phyloP scores from a whole-genome alignment of 129 eudicot species.

The Oenanthe sinensis region DNA sequence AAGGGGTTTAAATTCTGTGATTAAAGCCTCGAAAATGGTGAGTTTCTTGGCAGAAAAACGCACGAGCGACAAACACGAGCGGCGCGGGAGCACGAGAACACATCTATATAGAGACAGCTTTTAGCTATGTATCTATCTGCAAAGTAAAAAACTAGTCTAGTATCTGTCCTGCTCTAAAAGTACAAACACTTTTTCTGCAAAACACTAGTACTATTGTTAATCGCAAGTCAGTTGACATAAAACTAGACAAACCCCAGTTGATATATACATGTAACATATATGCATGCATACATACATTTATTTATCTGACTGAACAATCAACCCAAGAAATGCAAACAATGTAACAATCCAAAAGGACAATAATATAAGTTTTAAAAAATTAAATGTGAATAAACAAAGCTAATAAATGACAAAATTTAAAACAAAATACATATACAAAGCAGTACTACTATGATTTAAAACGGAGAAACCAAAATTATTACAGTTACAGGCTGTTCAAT shows the following conservation, averaged over 20 bases:
- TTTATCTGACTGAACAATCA: neutral
- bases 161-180: neutral
- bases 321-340: neutral
- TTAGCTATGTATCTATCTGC: neutral
- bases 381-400: neutral
- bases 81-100: slow-evolving; percentile 12
- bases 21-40: slow-evolving; percentile 25
- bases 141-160: neutral
- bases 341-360: too few relatives aligned
- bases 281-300: neutral
- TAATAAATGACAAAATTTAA: neutral
- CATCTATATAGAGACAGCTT: neutral
- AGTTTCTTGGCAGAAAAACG: slow-evolving; percentile 16
- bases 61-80: slow-evolving; percentile 40
- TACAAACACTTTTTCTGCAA: neutral
- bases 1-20: neutral
- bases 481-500: slow-evolving; percentile 10
- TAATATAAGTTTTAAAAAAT: neutral
- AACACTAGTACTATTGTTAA: neutral
- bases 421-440: neutral
- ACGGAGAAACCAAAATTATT: neutral
- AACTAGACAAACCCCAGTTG: neutral
- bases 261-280: neutral
- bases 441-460: neutral
- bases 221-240: neutral